These are phyloP conservation scores for Neonectria sp. DNA, from an alignment of 2,329 filamentous ascomycete genomes.

Conservation along the genomic window DNA sequence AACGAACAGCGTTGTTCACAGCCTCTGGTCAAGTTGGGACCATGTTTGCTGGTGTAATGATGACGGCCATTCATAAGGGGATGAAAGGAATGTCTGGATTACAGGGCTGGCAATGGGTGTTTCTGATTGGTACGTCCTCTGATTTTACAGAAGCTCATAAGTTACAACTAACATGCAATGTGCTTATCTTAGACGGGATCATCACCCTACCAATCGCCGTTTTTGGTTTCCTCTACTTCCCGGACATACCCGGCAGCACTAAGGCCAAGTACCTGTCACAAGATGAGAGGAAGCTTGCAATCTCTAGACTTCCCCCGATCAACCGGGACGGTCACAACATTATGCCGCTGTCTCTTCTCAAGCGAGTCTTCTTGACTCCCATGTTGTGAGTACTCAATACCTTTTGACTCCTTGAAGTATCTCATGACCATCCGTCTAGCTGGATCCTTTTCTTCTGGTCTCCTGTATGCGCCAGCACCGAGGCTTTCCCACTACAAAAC, in stretches of 20 bases:
- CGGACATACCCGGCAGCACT: constrained; percentile 51
- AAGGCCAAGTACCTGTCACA: constrained; percentile 53
- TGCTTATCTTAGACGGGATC: too few relatives aligned
- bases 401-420: too few relatives aligned
- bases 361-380: constrained; percentile 46
- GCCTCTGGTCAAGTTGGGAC: too few relatives aligned
- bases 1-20: too few relatives aligned
- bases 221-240: constrained; percentile 38
- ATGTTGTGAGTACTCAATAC: constrained; percentile 43
- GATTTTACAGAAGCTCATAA: too few relatives aligned
- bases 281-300: constrained; percentile 50
- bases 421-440: constrained; percentile 30
- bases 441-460: constrained; percentile 59
- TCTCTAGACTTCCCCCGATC: constrained; percentile 50
- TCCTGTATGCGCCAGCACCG: constrained; percentile 36
- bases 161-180: too few relatives aligned
- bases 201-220: too few relatives aligned
- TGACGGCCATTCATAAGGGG: too few relatives aligned
- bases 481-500: constrained; percentile 46
- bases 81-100: too few relatives aligned
- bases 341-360: constrained; percentile 45
- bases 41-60: too few relatives aligned
- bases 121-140: too few relatives aligned
- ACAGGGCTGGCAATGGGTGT: too few relatives aligned
- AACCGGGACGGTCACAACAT: constrained; percentile 53